A percentile compares a stretch with the other conserved stretches of the same genome.
Evolutionary conservation across 1,139 yeast genomes (phyloP).

Genomic region (Sugiyamaella japonica): DNA sequence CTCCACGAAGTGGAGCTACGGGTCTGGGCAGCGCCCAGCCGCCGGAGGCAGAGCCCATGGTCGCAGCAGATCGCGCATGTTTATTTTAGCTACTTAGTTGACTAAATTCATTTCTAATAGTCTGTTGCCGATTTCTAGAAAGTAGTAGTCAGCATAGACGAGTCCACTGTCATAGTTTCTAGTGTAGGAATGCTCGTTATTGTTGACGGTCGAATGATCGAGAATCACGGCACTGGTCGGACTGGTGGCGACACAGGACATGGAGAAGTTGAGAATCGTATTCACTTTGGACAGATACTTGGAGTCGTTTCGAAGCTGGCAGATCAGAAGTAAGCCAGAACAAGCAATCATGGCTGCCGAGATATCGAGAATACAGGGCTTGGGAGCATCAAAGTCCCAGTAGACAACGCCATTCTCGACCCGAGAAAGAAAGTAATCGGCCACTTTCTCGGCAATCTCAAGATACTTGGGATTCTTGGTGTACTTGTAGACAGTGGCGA

Average conservation of each 20-base stretch:
- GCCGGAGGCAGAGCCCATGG: neutral
- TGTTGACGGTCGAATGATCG: conserved; percentile 35
- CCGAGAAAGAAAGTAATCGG: conserved; percentile 33
- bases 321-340: conserved; percentile 34
- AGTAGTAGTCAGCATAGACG: conserved; percentile 28
- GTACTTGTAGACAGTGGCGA: conserved; percentile 34
- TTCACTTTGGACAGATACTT: conserved; percentile 20
- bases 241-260: conserved; percentile 26
- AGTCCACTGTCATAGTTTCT: conserved; percentile 30
- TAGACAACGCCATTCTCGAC: conserved; percentile 37
- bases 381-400: conserved; percentile 41
- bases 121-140: conserved; percentile 25
- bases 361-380: conserved; percentile 32
- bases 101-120: conserved; percentile 24
- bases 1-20: neutral
- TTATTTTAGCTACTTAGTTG: too few species aligned
- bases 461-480: conserved; percentile 34
- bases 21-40: neutral
- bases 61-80: too few species aligned
- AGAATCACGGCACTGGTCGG: conserved; percentile 34
- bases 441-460: conserved; percentile 32
- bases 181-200: conserved; percentile 30
- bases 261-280: conserved; percentile 18
- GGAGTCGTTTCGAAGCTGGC: conserved; percentile 26
- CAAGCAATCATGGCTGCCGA: conserved; percentile 40